Evolutionary conservation across 2,329 filamentous ascomycete genomes (phyloP), one percentile per base, ranked within the genome.

Genomic region (Aschersonia sp.): DNA sequence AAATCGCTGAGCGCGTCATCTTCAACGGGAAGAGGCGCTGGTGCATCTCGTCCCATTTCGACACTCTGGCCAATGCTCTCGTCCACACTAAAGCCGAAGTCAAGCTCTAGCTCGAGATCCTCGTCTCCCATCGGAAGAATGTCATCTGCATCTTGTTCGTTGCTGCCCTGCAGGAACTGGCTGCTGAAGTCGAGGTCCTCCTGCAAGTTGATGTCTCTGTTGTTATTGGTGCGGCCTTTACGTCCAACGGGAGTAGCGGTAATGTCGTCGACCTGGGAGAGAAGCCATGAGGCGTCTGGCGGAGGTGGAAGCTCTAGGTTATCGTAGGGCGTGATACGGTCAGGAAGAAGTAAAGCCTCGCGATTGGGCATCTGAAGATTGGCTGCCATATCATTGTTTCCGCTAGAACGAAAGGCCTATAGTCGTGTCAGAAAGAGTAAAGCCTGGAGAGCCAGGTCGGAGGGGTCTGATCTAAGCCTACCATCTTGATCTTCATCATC

Each of bases 401-500:
- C 90, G 44, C 81, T 86, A 22, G 90, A 87, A 50, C 89, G 85
- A 69, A 97, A 98, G 41, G 92, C 90, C 90, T 95, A 50, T 9
- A 2, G 42, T 52, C 54, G 32, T 8, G 22, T 37, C 14, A 10
- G 12, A 9, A 5, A 14, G 5, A 7, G n/a, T 4, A 10, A 31
- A 11, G 10, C 5, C 11, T 11, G 10, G 40, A 14, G 8, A 12
- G 7, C 22, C 14, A 4, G 2, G 40, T 5, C 10, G 40, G 11
- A 41, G 6, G 10, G 35, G 5, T 11, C 31, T 37, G 7, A 5
- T 32, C 12, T 5, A 32, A 44, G 55, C 73, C 41, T 68, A 95
- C 90, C 88, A 97, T 94, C 63, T 97, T 95, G 59, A 98, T 95
- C 70, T 95, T 97, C 74, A 94, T 83, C 54, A 98, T 72, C 40